A percentile compares a stretch with the other conserved stretches of the same genome.
These are phyloP conservation scores for Grigorovia transvaalensis DNA, from an alignment of 805 yeast genomes.

Conservation along the genomic window DNA sequence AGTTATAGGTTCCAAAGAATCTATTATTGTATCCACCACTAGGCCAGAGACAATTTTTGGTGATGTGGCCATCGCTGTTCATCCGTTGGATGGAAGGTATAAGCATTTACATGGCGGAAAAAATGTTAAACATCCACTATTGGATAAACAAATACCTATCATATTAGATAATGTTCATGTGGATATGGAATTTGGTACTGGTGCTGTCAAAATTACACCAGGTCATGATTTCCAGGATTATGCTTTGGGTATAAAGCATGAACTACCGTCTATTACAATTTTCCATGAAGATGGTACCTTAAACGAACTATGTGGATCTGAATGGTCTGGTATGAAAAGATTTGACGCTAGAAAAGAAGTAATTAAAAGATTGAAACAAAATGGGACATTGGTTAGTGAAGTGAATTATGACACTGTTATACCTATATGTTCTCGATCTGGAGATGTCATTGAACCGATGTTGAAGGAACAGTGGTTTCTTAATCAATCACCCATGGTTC, in stretches of 20 bases:
- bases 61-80: constrained; percentile 95
- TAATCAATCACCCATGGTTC: constrained; percentile 76
- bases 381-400: constrained; percentile 67
- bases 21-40: constrained; percentile 85
- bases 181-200: constrained; percentile 99
- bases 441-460: constrained; percentile 90
- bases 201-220: constrained; percentile 98
- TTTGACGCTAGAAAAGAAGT: constrained; percentile 85
- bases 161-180: constrained; percentile 87
- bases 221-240: constrained; percentile 98
- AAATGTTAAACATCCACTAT: constrained; percentile 79
- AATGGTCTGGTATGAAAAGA: constrained; percentile 83
- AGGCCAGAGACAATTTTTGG: constrained; percentile 98
- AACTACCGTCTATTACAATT: constrained; percentile 79
- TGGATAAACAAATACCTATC: constrained; percentile 78
- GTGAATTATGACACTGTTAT: constrained; percentile 91
- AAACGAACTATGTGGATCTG: constrained; percentile 81
- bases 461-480: constrained; percentile 99
- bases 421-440: constrained; percentile 89
- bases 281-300: constrained; percentile 85
- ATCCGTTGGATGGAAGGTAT: constrained; percentile 87
- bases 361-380: constrained; percentile 60
- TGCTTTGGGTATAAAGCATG: constrained; percentile 88
- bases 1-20: constrained; percentile 75
- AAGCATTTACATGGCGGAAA: constrained; percentile 81